Evolutionary conservation across 2,329 filamentous ascomycete species (phyloP), one percentile per base, ranked within the genome.

Genomic region (Apiospora marii): DNA sequence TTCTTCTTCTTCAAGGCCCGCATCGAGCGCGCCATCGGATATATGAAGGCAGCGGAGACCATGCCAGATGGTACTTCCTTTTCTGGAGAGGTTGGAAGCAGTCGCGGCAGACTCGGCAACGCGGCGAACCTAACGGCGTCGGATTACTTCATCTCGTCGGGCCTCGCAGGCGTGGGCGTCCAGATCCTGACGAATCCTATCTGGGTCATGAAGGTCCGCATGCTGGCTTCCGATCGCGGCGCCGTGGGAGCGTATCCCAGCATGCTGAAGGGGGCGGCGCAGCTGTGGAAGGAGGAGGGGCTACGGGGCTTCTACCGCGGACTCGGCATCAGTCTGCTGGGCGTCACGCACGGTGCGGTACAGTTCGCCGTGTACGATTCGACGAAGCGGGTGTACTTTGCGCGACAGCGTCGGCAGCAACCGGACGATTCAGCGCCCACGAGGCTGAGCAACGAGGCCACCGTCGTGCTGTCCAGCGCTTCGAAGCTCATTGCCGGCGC

Each of bases 151-250:
- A 78, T 92, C 67, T 91, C 95, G 4, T 95, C 93, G 46, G 93
- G 86, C n/a, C 79, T 87, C 41, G 85, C 88, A 75, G 95, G 96
- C 43, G 86, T 92, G 24, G 82, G 94, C 53, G 97, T 95, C 1
- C 93, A 95, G 61, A 84, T 94, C 43, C 87, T 96, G 76, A 98
- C 96, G 43, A 98, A 98, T 81, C 96, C 96, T 2, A 92, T 99
- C 78, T 99, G 96, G 96, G 96, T 99, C 3, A 91, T 99, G 81
- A 98, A 98, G 86, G 98, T 96, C 12, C 93, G 96, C 75, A 98
- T 99, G 95, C 87, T 98, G 34, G 94, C 95, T 43, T 95, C 94
- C 4, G 94, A 96, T 76, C 89, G 90, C 69, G 87, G 89, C 71
- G 88, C 91, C 7, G 89, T 88, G 1, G 94, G 94, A 19, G 96